Evolutionary conservation across 129 eudicot species (phyloP).

Genomic region (Sambucus nigra): DNA sequence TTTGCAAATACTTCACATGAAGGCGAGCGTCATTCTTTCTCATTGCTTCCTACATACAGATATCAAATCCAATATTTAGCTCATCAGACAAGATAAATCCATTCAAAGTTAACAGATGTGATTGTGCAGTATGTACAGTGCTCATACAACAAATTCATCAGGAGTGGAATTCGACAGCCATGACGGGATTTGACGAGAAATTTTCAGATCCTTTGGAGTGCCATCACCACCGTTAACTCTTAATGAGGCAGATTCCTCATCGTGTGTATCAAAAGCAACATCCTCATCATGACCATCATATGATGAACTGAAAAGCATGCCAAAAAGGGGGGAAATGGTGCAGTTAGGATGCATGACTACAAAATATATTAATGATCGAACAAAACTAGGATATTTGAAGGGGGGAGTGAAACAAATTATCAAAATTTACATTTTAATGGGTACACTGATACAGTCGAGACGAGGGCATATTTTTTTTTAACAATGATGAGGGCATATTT

Average conservation of each 20-base stretch:
- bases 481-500: no score
- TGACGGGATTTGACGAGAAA: constrained; percentile 65
- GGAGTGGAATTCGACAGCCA: constrained; percentile 94
- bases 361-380: no score
- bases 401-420: no score
- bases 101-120: constrained; percentile 4
- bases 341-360: no score
- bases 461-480: no score
- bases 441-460: no score
- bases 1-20: constrained; percentile 87
- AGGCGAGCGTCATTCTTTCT: constrained; percentile 79
- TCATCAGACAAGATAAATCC: background rate
- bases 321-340: no score
- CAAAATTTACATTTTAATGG: no score
- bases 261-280: constrained; percentile 36
- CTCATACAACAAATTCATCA: constrained; percentile 92
- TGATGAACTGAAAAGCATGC: constrained; percentile 51
- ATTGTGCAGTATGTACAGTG: constrained; percentile 14
- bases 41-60: constrained; percentile 68
- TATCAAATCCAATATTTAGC: constrained; percentile 12
- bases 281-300: constrained; percentile 89
- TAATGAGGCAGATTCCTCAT: constrained; percentile 25
- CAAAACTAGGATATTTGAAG: no score
- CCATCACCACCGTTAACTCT: constrained; percentile 49
- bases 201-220: constrained; percentile 25